Percentiles rank a stretch among this genome's conserved stretches.
Conservation (phyloP, 306 rosid genomes). For the Vigna angularis region DNA sequence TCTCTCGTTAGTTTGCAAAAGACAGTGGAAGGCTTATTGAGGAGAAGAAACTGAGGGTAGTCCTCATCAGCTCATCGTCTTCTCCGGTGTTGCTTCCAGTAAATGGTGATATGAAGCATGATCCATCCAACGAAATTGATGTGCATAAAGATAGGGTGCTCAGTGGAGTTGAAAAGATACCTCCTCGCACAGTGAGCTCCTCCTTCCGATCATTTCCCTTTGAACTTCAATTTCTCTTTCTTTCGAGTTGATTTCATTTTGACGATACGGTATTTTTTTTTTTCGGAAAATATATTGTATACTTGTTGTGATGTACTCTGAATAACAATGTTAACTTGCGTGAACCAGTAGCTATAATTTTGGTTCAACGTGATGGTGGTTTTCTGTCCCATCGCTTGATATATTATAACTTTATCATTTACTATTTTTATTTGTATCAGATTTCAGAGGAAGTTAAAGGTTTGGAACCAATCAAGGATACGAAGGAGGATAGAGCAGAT, state of each 20-base stretch:
- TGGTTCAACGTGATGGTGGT: slow-evolving; percentile 29
- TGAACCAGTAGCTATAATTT: slow-evolving; percentile 14
- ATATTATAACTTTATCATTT: slow-evolving; percentile 4
- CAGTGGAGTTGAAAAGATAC: slow-evolving; percentile 80
- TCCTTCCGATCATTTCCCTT: slow-evolving; percentile 13
- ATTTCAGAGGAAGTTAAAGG: slow-evolving; percentile 60
- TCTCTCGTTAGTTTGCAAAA: slow-evolving; percentile 69
- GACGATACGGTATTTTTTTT: neutral
- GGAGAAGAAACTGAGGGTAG: slow-evolving; percentile 85
- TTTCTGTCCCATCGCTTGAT: slow-evolving; percentile 31
- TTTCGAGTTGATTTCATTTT: slow-evolving; percentile 13
- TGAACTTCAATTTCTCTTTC: neutral
- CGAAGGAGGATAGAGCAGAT: slow-evolving; percentile 51
- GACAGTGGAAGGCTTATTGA: slow-evolving; percentile 70
- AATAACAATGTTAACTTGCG: slow-evolving; percentile 1
- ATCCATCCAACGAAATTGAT: slow-evolving; percentile 52
- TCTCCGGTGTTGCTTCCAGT: slow-evolving; percentile 73
- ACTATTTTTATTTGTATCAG: slow-evolving; percentile 47
- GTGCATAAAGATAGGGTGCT: slow-evolving; percentile 63
- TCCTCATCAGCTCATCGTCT: slow-evolving; percentile 66
- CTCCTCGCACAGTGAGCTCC: slow-evolving; percentile 66
- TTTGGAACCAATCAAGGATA: slow-evolving; percentile 51
- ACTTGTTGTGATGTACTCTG: neutral
- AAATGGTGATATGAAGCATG: slow-evolving; percentile 78
- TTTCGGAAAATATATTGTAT: neutral